Base-by-base conservation (phyloP, 2,329 filamentous ascomycete genomes). In the Epichloe hybrida region DNA sequence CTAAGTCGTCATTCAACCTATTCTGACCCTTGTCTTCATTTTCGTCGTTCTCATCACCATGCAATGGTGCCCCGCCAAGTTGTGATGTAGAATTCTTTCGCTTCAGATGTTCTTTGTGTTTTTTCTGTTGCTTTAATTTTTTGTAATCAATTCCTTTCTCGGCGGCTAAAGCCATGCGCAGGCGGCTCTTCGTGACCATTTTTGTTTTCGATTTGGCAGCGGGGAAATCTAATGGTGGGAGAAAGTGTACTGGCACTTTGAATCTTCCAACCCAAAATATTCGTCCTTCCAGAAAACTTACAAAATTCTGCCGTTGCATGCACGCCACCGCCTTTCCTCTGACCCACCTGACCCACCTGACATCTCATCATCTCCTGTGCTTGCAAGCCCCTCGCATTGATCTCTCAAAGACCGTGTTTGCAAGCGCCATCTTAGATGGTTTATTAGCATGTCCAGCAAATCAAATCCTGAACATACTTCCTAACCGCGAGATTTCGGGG, bases 131-230 rank as follows among this genome's bases (percentile, higher is more conserved):
- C 58, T 74, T 76, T 41, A 73, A 57, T 58, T 77, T 76, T 76
- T 73, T 67, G 46, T 74, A 74, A 53, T 80, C 76, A 13, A 66
- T 62, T 43, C 74, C 72, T 62, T 80, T 78, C 47, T 81, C 73
- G 40, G 73, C 73, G 45, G 70, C 71, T 15, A 81, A 65, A 9
- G 77, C 77, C 62, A 74, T 64, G 63, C 74, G 76, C 50, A 80
- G 66, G 56, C 73, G 76, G 61, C 70, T 70, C 61, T 69, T 72
- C 23, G 63, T 66, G 47, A 69, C 69, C 69, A 72, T 72, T 39
- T 51, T 43, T 23, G 5, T 23, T 27, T n/a, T 13, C 13, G 39
- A 8, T 43, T 20, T 41, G 31, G 27, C 36, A 2, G 31, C 21
- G 38, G 38, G 12, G 5, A 35, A n/a, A 13, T 9, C 12, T 13